Conservation (phyloP, 768 basidiomycete species). For the Amyloporia xantha region DNA sequence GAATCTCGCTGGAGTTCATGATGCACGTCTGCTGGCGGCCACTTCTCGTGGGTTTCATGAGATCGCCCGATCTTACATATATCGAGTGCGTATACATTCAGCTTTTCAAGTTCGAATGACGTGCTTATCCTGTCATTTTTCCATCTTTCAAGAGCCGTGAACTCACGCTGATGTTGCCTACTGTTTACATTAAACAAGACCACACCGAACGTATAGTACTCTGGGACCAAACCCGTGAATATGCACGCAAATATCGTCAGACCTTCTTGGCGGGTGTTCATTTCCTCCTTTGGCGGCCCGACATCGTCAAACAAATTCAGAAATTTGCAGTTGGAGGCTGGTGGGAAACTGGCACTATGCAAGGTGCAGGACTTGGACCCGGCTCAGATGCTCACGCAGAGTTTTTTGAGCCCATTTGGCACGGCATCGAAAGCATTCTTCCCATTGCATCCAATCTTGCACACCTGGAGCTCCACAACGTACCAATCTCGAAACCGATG, state of each 20-base stretch:
- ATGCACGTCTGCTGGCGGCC: not conserved
- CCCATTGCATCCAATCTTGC: not conserved
- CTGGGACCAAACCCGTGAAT: not conserved
- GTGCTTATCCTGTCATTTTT: not conserved
- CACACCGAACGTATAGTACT: not conserved
- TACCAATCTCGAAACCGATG: not conserved
- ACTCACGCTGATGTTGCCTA: not conserved
- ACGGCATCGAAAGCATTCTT: not conserved
- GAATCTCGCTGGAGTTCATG: not conserved
- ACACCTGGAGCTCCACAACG: not conserved
- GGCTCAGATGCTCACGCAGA: not conserved
- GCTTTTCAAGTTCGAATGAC: not conserved
- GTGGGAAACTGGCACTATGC: not conserved
- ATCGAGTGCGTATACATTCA: not conserved
- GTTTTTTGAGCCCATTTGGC: not conserved
- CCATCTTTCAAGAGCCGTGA: not conserved
- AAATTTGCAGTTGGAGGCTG: not conserved
- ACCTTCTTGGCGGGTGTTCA: not conserved
- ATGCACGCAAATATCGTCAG: not conserved
- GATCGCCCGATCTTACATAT: not conserved
- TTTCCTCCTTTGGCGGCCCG: not conserved
- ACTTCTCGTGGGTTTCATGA: not conserved
- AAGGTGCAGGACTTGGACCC: not conserved
- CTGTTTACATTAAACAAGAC: not conserved
- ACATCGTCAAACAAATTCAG: not conserved